Evolutionary conservation across 1,284 basidiomycete genomes (phyloP).

Genomic region (Marasmius fiardii): DNA sequence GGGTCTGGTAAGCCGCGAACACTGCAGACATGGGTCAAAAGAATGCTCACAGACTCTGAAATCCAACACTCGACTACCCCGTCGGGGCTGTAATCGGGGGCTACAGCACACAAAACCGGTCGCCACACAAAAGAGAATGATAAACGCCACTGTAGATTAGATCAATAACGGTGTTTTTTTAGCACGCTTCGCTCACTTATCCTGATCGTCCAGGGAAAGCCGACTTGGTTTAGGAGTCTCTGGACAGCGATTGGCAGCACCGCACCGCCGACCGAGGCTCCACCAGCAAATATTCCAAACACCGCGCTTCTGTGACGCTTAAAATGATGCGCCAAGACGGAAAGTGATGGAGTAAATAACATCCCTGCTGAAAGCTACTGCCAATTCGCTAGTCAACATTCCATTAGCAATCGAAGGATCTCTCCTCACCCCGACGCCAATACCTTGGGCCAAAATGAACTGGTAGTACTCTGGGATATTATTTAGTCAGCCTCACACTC

Average conservation of each 20-base stretch:
- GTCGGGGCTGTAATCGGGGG: conserved; percentile 16
- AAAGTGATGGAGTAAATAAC: conserved; percentile 17
- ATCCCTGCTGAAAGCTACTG: conserved; percentile 16
- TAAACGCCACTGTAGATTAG: conserved; percentile 15
- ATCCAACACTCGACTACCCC: conserved; percentile 14
- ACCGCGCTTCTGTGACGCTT: conserved; percentile 14
- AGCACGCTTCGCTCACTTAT: conserved; percentile 12
- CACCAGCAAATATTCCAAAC: conserved; percentile 19
- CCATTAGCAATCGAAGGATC: neutral
- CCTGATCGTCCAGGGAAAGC: conserved; percentile 18
- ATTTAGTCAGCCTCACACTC: neutral
- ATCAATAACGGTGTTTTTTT: neutral
- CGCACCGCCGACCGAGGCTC: conserved; percentile 17
- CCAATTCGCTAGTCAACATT: neutral
- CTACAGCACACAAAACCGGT: conserved; percentile 17
- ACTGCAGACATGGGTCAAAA: no score
- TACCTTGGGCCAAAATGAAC: conserved; percentile 17
- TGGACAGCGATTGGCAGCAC: conserved; percentile 18
- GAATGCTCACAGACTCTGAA: conserved; percentile 16
- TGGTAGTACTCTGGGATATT: conserved; percentile 17
- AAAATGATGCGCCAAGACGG: conserved; percentile 19
- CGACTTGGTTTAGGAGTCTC: conserved; percentile 15
- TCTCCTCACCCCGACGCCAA: conserved; percentile 17
- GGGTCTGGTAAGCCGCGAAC: neutral
- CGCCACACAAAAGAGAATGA: conserved; percentile 15